phyloP scores from a whole-genome alignment of 1,284 basidiomycete genomes.

The Malassezia caprae region DNA sequence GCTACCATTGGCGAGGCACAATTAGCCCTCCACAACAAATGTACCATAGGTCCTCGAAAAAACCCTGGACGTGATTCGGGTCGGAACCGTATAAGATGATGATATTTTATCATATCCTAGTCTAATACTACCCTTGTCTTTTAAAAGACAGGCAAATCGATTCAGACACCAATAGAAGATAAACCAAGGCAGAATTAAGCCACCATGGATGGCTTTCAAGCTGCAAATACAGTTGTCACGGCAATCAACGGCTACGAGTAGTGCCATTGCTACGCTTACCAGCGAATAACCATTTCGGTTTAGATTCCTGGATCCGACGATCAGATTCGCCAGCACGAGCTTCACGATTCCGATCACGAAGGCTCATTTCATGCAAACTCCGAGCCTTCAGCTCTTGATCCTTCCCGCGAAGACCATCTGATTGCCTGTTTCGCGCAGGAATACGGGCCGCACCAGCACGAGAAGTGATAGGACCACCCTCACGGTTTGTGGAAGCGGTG shows the following conservation, averaged over 20 bases:
- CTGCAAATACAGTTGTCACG: not conserved
- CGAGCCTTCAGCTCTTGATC: constrained; percentile 39
- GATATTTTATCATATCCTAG: no score
- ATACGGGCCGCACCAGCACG: constrained; percentile 41
- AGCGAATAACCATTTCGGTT: constrained; percentile 44
- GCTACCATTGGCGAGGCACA: no score
- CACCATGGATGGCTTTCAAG: not conserved
- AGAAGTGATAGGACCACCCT: constrained; percentile 33
- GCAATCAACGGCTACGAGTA: constrained; percentile 28
- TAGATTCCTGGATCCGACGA: constrained; percentile 40
- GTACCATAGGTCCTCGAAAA: no score
- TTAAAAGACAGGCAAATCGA: no score
- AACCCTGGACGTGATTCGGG: no score
- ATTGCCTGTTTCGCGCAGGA: constrained; percentile 36
- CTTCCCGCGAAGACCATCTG: constrained; percentile 33
- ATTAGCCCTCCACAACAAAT: no score
- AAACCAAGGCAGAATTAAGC: no score
- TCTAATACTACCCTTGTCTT: no score
- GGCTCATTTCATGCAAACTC: constrained; percentile 30
- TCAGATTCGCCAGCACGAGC: constrained; percentile 44
- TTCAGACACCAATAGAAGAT: no score
- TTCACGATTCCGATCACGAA: constrained; percentile 37
- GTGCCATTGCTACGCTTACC: constrained; percentile 45
- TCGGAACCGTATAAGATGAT: no score
- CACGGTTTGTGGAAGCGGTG: constrained; percentile 29